Evolutionary conservation across 768 basidiomycete genomes (phyloP).

Genomic region (Tylopilus sp.): DNA sequence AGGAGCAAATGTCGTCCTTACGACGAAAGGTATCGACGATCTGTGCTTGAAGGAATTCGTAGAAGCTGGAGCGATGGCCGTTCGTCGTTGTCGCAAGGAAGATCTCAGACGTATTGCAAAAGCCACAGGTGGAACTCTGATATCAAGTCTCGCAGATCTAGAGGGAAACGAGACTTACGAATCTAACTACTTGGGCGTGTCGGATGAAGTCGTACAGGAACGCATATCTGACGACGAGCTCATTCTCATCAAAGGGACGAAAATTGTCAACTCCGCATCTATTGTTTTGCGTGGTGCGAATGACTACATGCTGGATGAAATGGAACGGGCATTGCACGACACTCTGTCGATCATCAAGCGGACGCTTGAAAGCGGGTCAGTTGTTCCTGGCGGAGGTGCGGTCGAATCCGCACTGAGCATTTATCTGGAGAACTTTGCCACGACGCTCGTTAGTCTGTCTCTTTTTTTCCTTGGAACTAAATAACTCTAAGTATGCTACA

Average conservation of each 20-base stretch:
- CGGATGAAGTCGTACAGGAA: conserved; percentile 96
- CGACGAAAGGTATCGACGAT: conserved; percentile 98
- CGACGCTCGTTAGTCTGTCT: conserved; percentile 71
- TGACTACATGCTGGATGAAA: conserved; percentile 99
- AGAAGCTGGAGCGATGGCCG: conserved; percentile 98
- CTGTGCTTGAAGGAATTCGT: conserved; percentile 98
- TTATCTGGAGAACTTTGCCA: conserved; percentile 98
- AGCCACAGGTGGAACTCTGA: conserved; percentile 91
- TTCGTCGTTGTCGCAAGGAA: conserved; percentile 95
- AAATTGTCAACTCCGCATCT: conserved; percentile 89
- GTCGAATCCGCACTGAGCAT: conserved; percentile 96
- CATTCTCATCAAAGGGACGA: conserved; percentile 96
- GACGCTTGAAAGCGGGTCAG: conserved; percentile 91
- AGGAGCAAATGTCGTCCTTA: conserved; percentile 95
- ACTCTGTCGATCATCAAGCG: conserved; percentile 94
- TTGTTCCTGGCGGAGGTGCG: conserved; percentile 96
- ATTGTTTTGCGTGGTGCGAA: conserved; percentile 96
- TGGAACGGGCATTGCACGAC: conserved; percentile 96
- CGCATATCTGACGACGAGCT: conserved; percentile 98
- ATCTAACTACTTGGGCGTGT: conserved; percentile 81
- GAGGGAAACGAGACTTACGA: conserved; percentile 99
- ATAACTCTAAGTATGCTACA: conserved; percentile 31
- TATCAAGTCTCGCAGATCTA: conserved; percentile 90
- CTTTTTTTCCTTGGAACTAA: not conserved
- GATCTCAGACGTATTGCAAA: conserved; percentile 95